Evolutionary conservation across 2,329 filamentous ascomycete species (phyloP).

Genomic region (Juglanconis oblonga): DNA sequence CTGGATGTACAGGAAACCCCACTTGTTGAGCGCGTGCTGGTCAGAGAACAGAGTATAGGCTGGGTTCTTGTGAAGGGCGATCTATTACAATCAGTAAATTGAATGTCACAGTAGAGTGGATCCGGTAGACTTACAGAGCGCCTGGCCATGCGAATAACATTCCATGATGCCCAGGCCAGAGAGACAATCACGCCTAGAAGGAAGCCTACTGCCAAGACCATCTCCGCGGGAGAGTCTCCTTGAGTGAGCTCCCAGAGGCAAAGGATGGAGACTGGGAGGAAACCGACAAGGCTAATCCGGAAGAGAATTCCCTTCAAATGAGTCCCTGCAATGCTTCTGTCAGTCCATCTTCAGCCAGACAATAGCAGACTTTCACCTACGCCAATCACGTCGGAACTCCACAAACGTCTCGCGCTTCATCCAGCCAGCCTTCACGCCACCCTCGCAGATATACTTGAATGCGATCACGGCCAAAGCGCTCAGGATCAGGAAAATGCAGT

Average conservation of each 20-base stretch:
- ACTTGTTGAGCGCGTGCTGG: conserved; percentile 80
- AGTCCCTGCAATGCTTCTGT: conserved; percentile 1
- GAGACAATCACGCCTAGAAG: conserved; percentile 71
- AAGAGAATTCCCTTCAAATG: conserved; percentile 78
- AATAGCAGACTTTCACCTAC: conserved; percentile 36
- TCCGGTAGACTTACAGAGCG: conserved; percentile 51
- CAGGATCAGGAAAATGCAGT: conserved; percentile 71
- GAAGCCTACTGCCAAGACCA: conserved; percentile 78
- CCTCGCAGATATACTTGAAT: conserved; percentile 74
- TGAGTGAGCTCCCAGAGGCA: conserved; percentile 83
- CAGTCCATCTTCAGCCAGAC: neutral
- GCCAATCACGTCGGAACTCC: conserved; percentile 84
- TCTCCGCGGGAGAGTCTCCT: conserved; percentile 73
- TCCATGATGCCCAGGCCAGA: conserved; percentile 74
- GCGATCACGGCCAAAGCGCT: conserved; percentile 66
- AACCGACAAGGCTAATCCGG: conserved; percentile 78
- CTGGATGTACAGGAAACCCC: conserved; percentile 88
- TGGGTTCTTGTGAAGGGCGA: conserved; percentile 84
- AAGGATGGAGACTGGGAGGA: conserved; percentile 79
- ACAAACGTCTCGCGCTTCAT: conserved; percentile 79
- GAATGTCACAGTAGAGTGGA: neutral
- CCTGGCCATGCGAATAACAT: conserved; percentile 77
- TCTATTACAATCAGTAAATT: neutral
- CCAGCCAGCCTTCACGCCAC: conserved; percentile 65
- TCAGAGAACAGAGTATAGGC: conserved; percentile 90